Evolutionary conservation across 2,329 filamentous ascomycete species (phyloP).

Genomic region (Fusarium sp.): DNA sequence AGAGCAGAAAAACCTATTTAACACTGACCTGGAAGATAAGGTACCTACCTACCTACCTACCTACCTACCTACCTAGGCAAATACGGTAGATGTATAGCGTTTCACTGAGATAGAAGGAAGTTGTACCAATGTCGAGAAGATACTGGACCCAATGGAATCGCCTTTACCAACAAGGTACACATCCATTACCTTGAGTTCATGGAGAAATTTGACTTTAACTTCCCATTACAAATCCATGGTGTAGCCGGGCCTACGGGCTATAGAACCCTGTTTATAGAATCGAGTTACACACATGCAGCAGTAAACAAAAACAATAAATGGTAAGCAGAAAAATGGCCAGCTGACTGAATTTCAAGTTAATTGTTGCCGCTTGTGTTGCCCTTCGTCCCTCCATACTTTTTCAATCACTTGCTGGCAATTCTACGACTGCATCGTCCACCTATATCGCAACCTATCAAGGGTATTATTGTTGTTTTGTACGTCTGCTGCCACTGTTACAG

Average conservation of each 20-base stretch:
- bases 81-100: too few species aligned
- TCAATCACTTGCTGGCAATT: constrained; percentile 3
- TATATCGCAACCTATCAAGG: constrained; percentile 17
- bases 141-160: too few species aligned
- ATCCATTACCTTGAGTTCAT: too few species aligned
- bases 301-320: not conserved
- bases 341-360: constrained; percentile 7
- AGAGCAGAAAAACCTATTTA: not conserved
- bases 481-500: constrained; percentile 6
- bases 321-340: constrained; percentile 9
- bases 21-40: too few species aligned
- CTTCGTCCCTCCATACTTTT: constrained; percentile 13
- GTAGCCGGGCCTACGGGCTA: too few species aligned
- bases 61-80: too few species aligned
- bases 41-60: too few species aligned
- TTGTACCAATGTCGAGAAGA: too few species aligned
- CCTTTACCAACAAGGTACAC: too few species aligned
- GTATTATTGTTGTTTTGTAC: constrained; percentile 1
- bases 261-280: not conserved
- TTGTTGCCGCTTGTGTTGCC: constrained; percentile 11
- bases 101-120: too few species aligned
- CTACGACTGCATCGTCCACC: constrained; percentile 14
- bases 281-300: constrained; percentile 11
- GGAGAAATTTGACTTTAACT: not conserved
- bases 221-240: too few species aligned